phyloP scores from a whole-genome alignment of 2,329 filamentous ascomycete genomes.

The Colletotrichum limetticola region DNA sequence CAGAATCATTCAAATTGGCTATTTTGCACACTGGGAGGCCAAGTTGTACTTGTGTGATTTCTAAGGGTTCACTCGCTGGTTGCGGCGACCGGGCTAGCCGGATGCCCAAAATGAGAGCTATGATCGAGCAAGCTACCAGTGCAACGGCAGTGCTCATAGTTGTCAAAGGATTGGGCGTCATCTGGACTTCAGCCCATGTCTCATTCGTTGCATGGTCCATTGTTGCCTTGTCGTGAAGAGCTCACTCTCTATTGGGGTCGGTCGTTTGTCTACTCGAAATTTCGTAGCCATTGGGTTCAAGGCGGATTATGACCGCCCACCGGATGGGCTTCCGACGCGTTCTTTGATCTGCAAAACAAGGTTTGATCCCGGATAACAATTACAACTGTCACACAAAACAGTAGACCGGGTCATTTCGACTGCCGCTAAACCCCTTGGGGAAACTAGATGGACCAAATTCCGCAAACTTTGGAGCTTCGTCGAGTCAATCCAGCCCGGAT shows the following conservation, averaged over 20 bases:
- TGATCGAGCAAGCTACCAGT: neutral
- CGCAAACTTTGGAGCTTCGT: neutral
- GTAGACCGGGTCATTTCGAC: neutral
- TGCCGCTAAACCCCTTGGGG: conserved; percentile 12
- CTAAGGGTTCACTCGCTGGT: neutral
- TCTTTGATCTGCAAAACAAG: neutral
- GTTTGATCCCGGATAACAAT: neutral
- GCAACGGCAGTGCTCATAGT: neutral
- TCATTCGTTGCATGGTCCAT: neutral
- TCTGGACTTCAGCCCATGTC: neutral
- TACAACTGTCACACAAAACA: neutral
- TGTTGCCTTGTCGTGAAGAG: too few relatives aligned
- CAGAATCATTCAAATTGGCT: neutral
- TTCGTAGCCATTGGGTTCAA: neutral
- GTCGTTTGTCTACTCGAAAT: too few relatives aligned
- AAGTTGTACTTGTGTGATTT: conserved; percentile 11
- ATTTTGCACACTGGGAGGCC: neutral
- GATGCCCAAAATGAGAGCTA: neutral
- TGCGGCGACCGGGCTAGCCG: neutral
- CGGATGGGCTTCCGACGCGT: neutral
- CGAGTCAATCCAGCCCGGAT: neutral
- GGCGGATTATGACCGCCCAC: neutral
- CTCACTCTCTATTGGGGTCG: neutral
- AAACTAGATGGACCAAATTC: conserved; percentile 21
- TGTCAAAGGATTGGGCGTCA: neutral